Percentiles rank a stretch among this genome's conserved stretches.
phyloP scores from a whole-genome alignment of 805 yeast species.

The Wickerhamomyces chambardii region DNA sequence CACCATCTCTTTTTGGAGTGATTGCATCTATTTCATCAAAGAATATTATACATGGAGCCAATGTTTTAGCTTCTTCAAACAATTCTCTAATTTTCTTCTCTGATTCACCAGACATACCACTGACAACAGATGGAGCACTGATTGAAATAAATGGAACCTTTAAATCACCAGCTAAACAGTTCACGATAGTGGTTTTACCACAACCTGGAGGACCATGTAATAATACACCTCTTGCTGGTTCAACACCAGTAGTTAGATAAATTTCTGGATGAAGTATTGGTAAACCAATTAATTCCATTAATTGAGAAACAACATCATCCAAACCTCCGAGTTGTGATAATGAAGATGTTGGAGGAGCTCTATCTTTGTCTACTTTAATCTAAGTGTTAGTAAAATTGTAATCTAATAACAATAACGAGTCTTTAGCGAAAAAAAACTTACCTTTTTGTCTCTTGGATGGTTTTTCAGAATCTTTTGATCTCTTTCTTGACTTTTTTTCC shows the following conservation, averaged over 20 bases:
- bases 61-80: slow-evolving; percentile 81
- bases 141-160: slow-evolving; percentile 87
- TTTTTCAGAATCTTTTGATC: slow-evolving; percentile 33
- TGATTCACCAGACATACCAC: slow-evolving; percentile 99
- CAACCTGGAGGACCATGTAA: slow-evolving; percentile 99
- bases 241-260: slow-evolving; percentile 79
- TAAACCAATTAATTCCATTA: slow-evolving; percentile 84
- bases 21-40: slow-evolving; percentile 98
- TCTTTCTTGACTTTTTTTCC: slow-evolving; percentile 35
- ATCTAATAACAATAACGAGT: too few relatives aligned
- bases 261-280: slow-evolving; percentile 94
- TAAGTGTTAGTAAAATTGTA: slow-evolving; percentile 18
- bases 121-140: slow-evolving; percentile 92
- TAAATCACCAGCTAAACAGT: slow-evolving; percentile 91
- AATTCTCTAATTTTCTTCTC: slow-evolving; percentile 91
- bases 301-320: slow-evolving; percentile 73
- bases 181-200: slow-evolving; percentile 95
- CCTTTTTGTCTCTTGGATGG: slow-evolving; percentile 31
- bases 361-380: slow-evolving; percentile 33
- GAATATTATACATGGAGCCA: slow-evolving; percentile 91
- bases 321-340: slow-evolving; percentile 83
- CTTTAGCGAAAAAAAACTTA: too few relatives aligned
- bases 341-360: slow-evolving; percentile 61
- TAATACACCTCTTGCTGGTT: slow-evolving; percentile 89
- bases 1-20: slow-evolving; percentile 96